These are phyloP conservation scores for Leccinum aurantiacum DNA, from an alignment of 768 basidiomycete genomes.

Conservation along the genomic window DNA sequence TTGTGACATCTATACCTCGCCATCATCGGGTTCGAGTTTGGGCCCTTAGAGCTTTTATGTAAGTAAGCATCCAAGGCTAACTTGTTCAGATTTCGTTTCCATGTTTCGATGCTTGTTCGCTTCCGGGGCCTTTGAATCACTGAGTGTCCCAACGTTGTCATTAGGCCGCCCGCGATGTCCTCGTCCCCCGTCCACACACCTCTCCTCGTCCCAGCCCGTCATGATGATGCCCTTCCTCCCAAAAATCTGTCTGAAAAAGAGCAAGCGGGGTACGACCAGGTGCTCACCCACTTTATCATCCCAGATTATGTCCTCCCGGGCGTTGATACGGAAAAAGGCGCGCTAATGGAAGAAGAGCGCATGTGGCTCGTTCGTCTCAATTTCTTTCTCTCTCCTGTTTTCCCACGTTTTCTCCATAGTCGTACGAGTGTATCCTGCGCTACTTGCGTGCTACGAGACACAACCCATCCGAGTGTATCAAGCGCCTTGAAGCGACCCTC, in stretches of 20 bases:
- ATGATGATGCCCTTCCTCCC: constrained; percentile 34
- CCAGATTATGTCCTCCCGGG: constrained; percentile 52
- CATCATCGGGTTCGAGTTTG: no score
- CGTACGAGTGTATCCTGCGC: constrained; percentile 72
- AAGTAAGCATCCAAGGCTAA: no score
- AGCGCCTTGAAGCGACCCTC: constrained; percentile 68
- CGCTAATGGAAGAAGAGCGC: constrained; percentile 63
- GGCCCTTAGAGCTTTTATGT: no score
- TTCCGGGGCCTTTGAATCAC: neutral
- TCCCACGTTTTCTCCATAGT: constrained; percentile 26
- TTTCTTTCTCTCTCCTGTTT: constrained; percentile 13
- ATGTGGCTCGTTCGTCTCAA: constrained; percentile 65
- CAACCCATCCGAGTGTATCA: constrained; percentile 55
- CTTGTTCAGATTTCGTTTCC: neutral
- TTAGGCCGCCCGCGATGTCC: constrained; percentile 29
- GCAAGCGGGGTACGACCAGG: constrained; percentile 48
- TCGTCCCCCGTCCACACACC: constrained; percentile 16
- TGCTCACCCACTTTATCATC: constrained; percentile 56
- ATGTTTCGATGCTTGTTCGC: neutral
- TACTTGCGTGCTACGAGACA: constrained; percentile 81
- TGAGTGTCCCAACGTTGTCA: neutral
- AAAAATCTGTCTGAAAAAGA: constrained; percentile 43
- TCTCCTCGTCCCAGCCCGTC: constrained; percentile 28
- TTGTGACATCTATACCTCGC: no score
- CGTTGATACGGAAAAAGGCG: constrained; percentile 38